phyloP scores from a whole-genome alignment of 805 yeast genomes.

The Candida bentonensis region DNA sequence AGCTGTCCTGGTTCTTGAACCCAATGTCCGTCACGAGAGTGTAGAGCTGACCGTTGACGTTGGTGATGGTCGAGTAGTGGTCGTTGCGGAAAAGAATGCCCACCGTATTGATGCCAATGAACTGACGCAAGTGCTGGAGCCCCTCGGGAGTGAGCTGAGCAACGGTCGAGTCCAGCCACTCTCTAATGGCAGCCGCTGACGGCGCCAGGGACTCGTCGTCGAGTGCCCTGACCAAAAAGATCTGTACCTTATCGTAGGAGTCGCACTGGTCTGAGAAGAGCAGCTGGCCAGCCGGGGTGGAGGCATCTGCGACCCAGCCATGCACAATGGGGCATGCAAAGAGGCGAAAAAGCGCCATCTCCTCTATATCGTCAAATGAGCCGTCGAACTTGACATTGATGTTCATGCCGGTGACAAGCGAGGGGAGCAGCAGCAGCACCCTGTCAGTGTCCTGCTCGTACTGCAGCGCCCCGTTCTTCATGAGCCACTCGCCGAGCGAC shows the following conservation, averaged over 20 bases:
- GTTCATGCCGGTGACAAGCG: constrained; percentile 52
- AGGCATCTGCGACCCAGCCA: constrained; percentile 55
- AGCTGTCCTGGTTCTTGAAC: constrained; percentile 29
- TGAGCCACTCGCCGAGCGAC: background rate
- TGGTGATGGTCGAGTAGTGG: constrained; percentile 62
- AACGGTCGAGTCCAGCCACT: constrained; percentile 5
- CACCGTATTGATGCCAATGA: constrained; percentile 38
- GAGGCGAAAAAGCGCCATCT: constrained; percentile 40
- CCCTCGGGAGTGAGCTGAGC: constrained; percentile 63
- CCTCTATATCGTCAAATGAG: constrained; percentile 38
- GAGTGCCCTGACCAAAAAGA: constrained; percentile 31
- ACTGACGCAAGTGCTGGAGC: constrained; percentile 29
- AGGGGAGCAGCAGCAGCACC: constrained; percentile 44
- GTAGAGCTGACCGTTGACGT: constrained; percentile 34
- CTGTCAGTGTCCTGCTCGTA: constrained; percentile 20
- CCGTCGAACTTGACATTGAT: constrained; percentile 63
- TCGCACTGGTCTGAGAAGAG: constrained; percentile 25
- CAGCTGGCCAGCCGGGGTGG: constrained; percentile 18
- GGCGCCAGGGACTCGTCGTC: constrained; percentile 11
- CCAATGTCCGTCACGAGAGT: constrained; percentile 65
- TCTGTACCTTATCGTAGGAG: constrained; percentile 49
- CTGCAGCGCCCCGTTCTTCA: constrained; percentile 11
- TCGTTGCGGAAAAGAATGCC: constrained; percentile 79
- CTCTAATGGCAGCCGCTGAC: constrained; percentile 14
- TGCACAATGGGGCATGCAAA: constrained; percentile 56